Evolutionary conservation across 2,329 filamentous ascomycete species (phyloP).

Genomic region (Phoma sp.): DNA sequence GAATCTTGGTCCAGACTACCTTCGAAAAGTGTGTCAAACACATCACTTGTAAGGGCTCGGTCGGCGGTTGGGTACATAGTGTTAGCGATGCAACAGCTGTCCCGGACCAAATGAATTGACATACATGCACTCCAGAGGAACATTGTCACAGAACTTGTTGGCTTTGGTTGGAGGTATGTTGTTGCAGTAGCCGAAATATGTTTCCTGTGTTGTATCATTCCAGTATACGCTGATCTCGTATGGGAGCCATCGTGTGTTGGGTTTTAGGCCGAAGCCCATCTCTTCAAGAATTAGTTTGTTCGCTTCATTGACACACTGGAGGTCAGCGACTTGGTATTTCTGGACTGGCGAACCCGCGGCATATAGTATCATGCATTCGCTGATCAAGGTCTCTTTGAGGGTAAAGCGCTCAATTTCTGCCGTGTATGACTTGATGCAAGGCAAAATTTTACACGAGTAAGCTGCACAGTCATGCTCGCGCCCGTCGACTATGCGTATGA

Average conservation of each 20-base stretch:
- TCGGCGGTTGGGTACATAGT: too few species aligned
- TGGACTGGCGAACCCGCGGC: background rate
- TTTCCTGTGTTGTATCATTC: background rate
- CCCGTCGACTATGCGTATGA: conserved; percentile 6
- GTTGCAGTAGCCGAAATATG: background rate
- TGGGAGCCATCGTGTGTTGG: background rate
- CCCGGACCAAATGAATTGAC: background rate
- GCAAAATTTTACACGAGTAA: conserved; percentile 4
- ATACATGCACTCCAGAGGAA: conserved; percentile 7
- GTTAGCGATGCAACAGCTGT: too few species aligned
- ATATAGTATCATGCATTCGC: background rate
- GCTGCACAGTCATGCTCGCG: background rate
- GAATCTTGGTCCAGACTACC: background rate
- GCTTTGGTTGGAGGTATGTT: background rate
- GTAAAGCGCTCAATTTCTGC: too few species aligned
- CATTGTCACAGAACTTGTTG: background rate
- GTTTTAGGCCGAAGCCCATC: background rate
- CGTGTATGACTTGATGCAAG: conserved; percentile 7
- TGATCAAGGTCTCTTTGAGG: background rate
- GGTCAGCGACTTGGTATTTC: conserved; percentile 1
- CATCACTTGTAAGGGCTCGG: background rate
- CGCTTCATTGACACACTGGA: conserved; percentile 1
- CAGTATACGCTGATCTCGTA: background rate
- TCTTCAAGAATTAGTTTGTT: background rate
- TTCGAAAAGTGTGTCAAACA: background rate